A percentile compares a stretch with the other conserved stretches of the same genome.
Conservation (phyloP, 352 stramenopile genomes). For the Albugo laibachii region DNA sequence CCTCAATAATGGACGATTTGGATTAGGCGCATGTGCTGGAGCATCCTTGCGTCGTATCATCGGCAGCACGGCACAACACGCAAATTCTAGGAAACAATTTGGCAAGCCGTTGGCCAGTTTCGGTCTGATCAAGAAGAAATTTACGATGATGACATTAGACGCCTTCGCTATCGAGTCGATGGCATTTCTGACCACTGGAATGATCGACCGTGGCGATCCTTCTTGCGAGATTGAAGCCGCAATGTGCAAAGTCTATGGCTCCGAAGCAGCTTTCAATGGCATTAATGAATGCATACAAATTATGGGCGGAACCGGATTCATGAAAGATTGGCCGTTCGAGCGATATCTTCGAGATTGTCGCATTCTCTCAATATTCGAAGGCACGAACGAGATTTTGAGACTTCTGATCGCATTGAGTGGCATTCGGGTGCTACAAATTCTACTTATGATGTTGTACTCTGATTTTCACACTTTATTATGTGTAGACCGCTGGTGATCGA, state of each 20-base stretch:
- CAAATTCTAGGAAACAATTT: conserved; percentile 69
- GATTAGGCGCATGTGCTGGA: conserved; percentile 52
- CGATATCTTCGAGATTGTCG: conserved; percentile 81
- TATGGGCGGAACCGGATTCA: conserved; percentile 79
- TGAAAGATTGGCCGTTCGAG: conserved; percentile 85
- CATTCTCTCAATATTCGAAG: conserved; percentile 84
- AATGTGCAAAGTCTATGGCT: conserved; percentile 81
- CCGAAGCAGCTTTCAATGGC: conserved; percentile 54
- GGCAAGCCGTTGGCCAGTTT: conserved; percentile 48
- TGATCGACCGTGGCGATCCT: conserved; percentile 72
- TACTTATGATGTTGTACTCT: background rate
- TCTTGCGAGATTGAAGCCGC: conserved; percentile 76
- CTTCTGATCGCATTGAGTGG: conserved; percentile 83
- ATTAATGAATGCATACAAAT: conserved; percentile 82
- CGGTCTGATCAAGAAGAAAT: conserved; percentile 79
- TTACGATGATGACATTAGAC: conserved; percentile 56
- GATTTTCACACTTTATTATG: conserved; percentile 1
- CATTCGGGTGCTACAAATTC: conserved; percentile 28
- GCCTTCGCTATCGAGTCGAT: conserved; percentile 77
- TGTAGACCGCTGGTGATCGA: conserved; percentile 55
- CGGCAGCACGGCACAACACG: conserved; percentile 38
- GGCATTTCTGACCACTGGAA: conserved; percentile 79
- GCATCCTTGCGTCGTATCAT: conserved; percentile 52
- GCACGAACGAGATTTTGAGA: conserved; percentile 82
- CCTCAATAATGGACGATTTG: conserved; percentile 86